Base-by-base conservation (phyloP, 257 asterid genomes). In the Paraleonurus japonicus region DNA sequence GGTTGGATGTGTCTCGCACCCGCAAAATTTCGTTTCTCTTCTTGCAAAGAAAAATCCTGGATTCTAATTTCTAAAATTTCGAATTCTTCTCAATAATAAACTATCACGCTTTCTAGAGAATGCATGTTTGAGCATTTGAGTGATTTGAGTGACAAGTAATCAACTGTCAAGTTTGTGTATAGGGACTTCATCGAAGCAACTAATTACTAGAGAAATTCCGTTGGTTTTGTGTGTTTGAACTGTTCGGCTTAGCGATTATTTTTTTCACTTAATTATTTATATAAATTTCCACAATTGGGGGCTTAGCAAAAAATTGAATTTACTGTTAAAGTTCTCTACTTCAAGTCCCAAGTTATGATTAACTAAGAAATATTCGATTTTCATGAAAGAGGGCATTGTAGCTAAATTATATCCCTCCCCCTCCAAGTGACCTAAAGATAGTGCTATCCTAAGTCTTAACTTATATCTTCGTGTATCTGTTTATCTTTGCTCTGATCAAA, bases 161-260 rank as follows among this genome's bases (percentile, higher is more conserved):
- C 2, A 12, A 22, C 43, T 32, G n/a, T 7, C 7, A 22, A 20
- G 27, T 19, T 41, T 28, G 65, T 16, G 47, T 19, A 12, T 22
- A 32, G 58, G 26, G 47, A 15, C 51, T 26, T 30, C 6, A 27
- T 24, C 6, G 54, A 62, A 69, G 70, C 58, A 54, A 37, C 41
- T 16, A 41, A 39, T 10, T 32, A 58, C 7, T 70, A 17, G 41
- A 51, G 66, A 33, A 61, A 51, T 39, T 48, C 59, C 54, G 45
- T 24, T 60, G 67, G 41, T 59, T 67, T 65, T 67, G 63, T 67
- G 10, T 66, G 26, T 57, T 43, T 47, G 59, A 65, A 41, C 41
- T n/a, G 53, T 60, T 65, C 20, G 13, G 70, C 58, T 19, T 30
- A 48, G 59, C 70, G 15, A 20, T 61, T 50, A n/a, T n/a, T 57